These are phyloP conservation scores for Sechiopsis laciniata DNA, from an alignment of 306 rosid genomes.

Conservation along the genomic window DNA sequence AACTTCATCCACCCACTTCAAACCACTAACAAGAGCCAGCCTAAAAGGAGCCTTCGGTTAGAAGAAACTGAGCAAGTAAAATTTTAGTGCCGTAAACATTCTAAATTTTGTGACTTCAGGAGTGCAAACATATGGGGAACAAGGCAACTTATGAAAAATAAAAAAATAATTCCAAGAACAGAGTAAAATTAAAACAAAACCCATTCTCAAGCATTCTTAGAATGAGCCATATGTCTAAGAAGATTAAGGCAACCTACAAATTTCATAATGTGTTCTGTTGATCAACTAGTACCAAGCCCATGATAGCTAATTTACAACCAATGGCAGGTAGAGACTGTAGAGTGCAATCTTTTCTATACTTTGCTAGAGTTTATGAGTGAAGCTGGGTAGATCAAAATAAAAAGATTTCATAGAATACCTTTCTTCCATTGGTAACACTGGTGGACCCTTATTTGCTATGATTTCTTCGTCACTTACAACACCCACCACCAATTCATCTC, in stretches of 20 bases:
- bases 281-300: neutral
- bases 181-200: neutral
- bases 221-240: neutral
- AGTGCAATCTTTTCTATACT: neutral
- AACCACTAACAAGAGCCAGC: slow-evolving; percentile 85
- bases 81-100: neutral
- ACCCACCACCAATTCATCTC: slow-evolving; percentile 92
- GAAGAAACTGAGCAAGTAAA: slow-evolving; percentile 13
- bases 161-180: neutral
- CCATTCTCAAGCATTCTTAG: too few species aligned
- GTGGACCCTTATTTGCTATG: slow-evolving; percentile 82
- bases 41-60: slow-evolving; percentile 41
- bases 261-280: neutral
- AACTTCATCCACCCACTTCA: slow-evolving; percentile 99
- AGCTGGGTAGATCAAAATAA: slow-evolving; percentile 9
- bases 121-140: neutral
- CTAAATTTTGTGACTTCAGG: neutral
- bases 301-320: neutral
- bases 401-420: slow-evolving; percentile 40
- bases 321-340: neutral
- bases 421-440: slow-evolving; percentile 84
- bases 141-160: neutral
- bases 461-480: slow-evolving; percentile 93
- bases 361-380: neutral
- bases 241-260: neutral